These are phyloP conservation scores for Digitaria exilis DNA, from an alignment of 202 grass and related monocot genomes.

Conservation along the genomic window DNA sequence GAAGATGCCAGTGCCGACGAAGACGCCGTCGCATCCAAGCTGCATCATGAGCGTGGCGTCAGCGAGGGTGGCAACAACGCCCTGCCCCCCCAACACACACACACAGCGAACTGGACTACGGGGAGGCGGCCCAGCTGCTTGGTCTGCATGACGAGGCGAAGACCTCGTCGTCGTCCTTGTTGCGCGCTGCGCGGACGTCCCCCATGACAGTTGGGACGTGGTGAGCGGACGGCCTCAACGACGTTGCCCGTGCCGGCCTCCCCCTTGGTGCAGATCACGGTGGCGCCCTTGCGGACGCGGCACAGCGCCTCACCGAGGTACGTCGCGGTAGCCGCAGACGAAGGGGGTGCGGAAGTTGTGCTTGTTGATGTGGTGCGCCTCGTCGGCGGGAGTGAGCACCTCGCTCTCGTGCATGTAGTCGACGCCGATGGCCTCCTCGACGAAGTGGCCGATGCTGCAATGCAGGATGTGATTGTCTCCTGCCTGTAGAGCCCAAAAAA, in stretches of 20 bases:
- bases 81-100: no score
- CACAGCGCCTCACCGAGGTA: constrained; percentile 86
- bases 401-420: constrained; percentile 90
- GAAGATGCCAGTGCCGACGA: constrained; percentile 90
- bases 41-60: constrained; percentile 90
- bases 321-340: constrained; percentile 89
- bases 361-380: constrained; percentile 90
- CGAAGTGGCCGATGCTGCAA: constrained; percentile 95
- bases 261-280: constrained; percentile 97
- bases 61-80: constrained; percentile 65
- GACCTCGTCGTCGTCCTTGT: constrained; percentile 92
- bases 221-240: constrained; percentile 82
- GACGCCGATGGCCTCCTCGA: constrained; percentile 71
- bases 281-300: constrained; percentile 85
- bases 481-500: no score
- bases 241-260: constrained; percentile 93
- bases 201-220: constrained; percentile 82
- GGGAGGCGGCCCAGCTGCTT: constrained; percentile 80
- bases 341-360: constrained; percentile 89
- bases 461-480: no score
- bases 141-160: constrained; percentile 89
- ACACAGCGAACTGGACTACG: constrained; percentile 76
- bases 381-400: constrained; percentile 76
- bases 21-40: constrained; percentile 78
- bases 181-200: constrained; percentile 57